A percentile compares a stretch with the other conserved stretches of the same genome.
phyloP scores from a whole-genome alignment of 2,329 filamentous ascomycete genomes.

The Orbilia oligospora region DNA sequence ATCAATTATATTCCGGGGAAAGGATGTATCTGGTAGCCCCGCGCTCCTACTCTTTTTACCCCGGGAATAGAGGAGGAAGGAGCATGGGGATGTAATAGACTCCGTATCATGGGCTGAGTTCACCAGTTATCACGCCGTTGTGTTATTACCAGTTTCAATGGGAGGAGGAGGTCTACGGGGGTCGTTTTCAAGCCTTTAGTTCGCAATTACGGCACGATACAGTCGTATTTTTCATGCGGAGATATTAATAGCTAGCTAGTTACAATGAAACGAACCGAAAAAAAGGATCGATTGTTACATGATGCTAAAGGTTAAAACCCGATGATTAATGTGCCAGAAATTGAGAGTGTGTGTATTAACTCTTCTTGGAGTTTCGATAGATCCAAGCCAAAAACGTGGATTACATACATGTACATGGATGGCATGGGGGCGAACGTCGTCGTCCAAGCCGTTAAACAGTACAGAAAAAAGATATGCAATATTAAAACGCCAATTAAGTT shows the following conservation, averaged over 20 bases:
- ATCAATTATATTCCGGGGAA: conserved; percentile 11
- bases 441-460: conserved; percentile 8
- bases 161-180: too few relatives aligned
- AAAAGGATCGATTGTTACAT: background rate
- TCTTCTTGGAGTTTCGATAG: conserved; percentile 9
- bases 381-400: conserved; percentile 9
- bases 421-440: background rate
- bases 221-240: conserved; percentile 20
- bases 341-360: background rate
- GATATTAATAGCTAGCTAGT: conserved; percentile 27
- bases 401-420: too few relatives aligned
- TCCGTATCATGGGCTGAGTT: conserved; percentile 16
- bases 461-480: conserved; percentile 9
- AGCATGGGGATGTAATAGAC: background rate
- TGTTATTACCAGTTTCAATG: conserved; percentile 3
- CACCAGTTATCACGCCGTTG: background rate
- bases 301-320: too few relatives aligned
- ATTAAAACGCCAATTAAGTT: conserved; percentile 31
- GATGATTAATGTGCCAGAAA: too few relatives aligned
- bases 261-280: background rate
- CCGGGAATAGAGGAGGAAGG: background rate
- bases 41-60: background rate
- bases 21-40: background rate
- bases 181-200: background rate
- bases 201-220: conserved; percentile 24